These are phyloP conservation scores for Podospora bellae-mahoneyi DNA, from an alignment of 495 filamentous ascomycete species.

Conservation along the genomic window DNA sequence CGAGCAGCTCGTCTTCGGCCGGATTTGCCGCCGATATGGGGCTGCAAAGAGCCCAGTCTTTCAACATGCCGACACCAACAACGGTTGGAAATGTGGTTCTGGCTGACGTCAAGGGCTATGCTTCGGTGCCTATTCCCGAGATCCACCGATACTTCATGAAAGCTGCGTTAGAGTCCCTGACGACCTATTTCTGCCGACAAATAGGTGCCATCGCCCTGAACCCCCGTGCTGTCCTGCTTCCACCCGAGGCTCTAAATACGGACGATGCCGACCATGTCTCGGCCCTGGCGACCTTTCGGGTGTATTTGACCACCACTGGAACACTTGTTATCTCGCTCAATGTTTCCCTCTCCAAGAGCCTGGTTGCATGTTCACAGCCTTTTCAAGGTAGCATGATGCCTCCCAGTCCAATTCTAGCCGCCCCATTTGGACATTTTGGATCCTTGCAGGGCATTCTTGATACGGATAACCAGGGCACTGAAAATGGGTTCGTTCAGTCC, in stretches of 20 bases:
- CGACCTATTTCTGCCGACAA: slow-evolving; percentile 40
- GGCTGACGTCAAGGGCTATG: slow-evolving; percentile 33
- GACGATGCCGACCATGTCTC: slow-evolving; percentile 30
- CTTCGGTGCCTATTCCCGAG: slow-evolving; percentile 31
- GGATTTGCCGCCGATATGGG: slow-evolving; percentile 43
- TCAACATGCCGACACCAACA: slow-evolving; percentile 19
- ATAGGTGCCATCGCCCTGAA: slow-evolving; percentile 44
- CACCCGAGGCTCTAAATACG: slow-evolving; percentile 22
- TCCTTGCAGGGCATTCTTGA: slow-evolving; percentile 34
- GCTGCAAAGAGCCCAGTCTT: slow-evolving; percentile 35
- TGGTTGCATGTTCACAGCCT: slow-evolving; percentile 39
- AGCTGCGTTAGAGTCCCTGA: slow-evolving; percentile 43
- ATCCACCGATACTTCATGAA: slow-evolving; percentile 46
- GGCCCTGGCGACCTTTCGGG: slow-evolving; percentile 45
- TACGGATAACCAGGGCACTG: slow-evolving; percentile 24
- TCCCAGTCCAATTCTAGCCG: slow-evolving; percentile 41
- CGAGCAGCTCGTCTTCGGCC: slow-evolving; percentile 48
- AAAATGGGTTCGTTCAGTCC: slow-evolving; percentile 40
- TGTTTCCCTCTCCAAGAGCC: slow-evolving; percentile 38
- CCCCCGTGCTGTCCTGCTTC: slow-evolving; percentile 41
- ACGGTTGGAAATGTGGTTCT: slow-evolving; percentile 1
- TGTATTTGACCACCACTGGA: slow-evolving; percentile 48
- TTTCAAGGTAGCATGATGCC: slow-evolving; percentile 34
- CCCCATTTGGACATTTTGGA: slow-evolving; percentile 48
- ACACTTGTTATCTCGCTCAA: slow-evolving; percentile 44